phyloP scores from a whole-genome alignment of 2,329 filamentous ascomycete species.

The Incumbomyces delicatus region DNA sequence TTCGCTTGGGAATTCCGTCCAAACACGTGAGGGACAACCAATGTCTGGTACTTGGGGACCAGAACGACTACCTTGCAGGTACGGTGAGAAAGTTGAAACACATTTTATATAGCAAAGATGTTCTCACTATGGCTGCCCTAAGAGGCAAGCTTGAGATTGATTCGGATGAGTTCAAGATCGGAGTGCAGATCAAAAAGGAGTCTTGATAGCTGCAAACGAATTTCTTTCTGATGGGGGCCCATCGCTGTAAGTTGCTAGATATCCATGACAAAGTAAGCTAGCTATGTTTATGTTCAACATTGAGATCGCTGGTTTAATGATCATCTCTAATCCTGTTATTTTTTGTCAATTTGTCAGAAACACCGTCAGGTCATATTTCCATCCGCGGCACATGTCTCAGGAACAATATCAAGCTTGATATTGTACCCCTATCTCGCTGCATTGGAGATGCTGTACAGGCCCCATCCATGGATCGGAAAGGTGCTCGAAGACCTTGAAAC shows the following conservation, averaged over 20 bases:
- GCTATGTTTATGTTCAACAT: no score
- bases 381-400: slow-evolving; percentile 3
- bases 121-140: slow-evolving; percentile 35
- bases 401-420: slow-evolving; percentile 7
- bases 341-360: not conserved
- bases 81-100: slow-evolving; percentile 25
- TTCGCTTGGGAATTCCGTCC: slow-evolving; percentile 10
- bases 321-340: not conserved
- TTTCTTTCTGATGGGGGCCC: no score
- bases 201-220: not conserved
- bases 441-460: not conserved
- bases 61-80: slow-evolving; percentile 29
- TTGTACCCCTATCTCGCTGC: not conserved
- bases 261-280: no score
- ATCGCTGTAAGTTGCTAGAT: no score
- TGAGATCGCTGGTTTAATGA: not conserved
- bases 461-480: not conserved
- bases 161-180: slow-evolving; percentile 27
- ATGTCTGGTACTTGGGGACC: slow-evolving; percentile 30
- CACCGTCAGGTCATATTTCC: not conserved
- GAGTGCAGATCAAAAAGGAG: slow-evolving; percentile 4
- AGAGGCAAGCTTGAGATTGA: slow-evolving; percentile 32
- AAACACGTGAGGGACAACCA: slow-evolving; percentile 10
- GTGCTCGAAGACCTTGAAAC: not conserved
- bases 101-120: slow-evolving; percentile 33